Evolutionary conservation across 495 filamentous ascomycete species (phyloP).

Genomic region (Apiosordaria backusii): DNA sequence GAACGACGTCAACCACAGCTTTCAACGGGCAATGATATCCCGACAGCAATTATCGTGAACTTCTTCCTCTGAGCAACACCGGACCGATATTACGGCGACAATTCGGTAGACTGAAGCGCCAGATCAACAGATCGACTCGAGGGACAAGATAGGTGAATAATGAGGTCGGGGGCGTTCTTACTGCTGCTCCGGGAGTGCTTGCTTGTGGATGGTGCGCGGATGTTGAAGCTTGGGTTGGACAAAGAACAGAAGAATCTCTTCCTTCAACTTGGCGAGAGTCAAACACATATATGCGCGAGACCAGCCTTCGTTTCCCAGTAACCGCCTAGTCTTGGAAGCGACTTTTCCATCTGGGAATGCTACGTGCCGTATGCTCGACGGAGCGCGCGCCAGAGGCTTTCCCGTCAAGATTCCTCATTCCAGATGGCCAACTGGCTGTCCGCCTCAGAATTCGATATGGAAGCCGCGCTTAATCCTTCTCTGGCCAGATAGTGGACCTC

Average conservation of each 20-base stretch:
- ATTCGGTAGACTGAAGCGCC: not conserved
- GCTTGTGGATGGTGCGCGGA: not conserved
- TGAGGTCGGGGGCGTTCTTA: not conserved
- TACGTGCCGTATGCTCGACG: slow-evolving; percentile 1
- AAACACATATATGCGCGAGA: slow-evolving; percentile 5
- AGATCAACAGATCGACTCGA: not conserved
- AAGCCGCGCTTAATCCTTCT: slow-evolving; percentile 16
- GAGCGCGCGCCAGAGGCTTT: slow-evolving; percentile 20
- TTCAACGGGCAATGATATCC: slow-evolving; percentile 9
- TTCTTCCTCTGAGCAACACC: not conserved
- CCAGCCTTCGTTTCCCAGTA: not conserved
- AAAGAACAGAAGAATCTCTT: not conserved
- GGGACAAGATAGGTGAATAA: not conserved
- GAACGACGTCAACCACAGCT: slow-evolving; percentile 19
- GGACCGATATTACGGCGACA: not conserved
- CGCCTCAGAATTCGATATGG: slow-evolving; percentile 7
- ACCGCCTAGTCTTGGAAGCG: not conserved
- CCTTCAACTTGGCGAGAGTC: not conserved
- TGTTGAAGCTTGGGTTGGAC: not conserved
- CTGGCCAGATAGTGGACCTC: not conserved
- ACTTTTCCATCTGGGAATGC: not conserved
- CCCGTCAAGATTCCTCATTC: not conserved
- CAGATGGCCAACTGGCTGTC: slow-evolving; percentile 14
- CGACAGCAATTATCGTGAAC: not conserved
- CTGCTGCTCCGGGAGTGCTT: not conserved